Base-by-base conservation (phyloP, 352 stramenopile species). In the Globisporangium uncinulatum region DNA sequence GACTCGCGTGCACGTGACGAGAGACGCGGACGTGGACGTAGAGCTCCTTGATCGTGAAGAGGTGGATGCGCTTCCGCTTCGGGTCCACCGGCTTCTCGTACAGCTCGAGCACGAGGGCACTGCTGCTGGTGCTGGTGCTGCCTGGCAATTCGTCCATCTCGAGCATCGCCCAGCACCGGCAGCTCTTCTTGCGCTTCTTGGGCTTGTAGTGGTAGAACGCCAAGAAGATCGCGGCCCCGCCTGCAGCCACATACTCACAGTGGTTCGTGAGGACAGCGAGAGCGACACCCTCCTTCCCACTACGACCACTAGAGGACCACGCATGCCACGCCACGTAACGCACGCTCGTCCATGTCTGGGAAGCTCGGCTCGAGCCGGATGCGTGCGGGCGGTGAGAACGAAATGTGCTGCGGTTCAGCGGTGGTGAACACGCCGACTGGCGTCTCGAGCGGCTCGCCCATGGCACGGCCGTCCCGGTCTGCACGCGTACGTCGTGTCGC, bases 131-230 rank as follows among this genome's bases (percentile, higher is more conserved):
- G 31, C 11, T 17, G 5, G 7, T 34, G 36, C 6, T 47, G 37
- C 20, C 31, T 20, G n/a, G 29, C 32, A 90, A 55, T 54, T 90
- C 79, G 59, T 90, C 79, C 77, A 88, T 65, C 64, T 90, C 79
- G 8, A 90, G 61, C 34, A 90, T 48, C 6, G 79, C 64, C 79
- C 79, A 90, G 70, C 79, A 90, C 24, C 79, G 77, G 15, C 79
- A 87, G 53, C 76, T 87, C 46, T 90, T 85, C 51, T 88, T 90
- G 49, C 77, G 75, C 57, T 87, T 90, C 65, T 85, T 86, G 15
- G 73, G 57, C 44, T 90, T 90, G 67, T 86, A 90, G 66, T 90
- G 79, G 51, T 79, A 79, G 49, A 90, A 76, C 56, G 86, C 79
- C 19, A 90, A 83, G 57, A 81, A 85, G 46, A 90, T 68, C 15